Percentiles rank a stretch among this genome's conserved stretches.
Evolutionary conservation across 768 basidiomycete genomes (phyloP).

Genomic region (Tricholoma flavovirens): DNA sequence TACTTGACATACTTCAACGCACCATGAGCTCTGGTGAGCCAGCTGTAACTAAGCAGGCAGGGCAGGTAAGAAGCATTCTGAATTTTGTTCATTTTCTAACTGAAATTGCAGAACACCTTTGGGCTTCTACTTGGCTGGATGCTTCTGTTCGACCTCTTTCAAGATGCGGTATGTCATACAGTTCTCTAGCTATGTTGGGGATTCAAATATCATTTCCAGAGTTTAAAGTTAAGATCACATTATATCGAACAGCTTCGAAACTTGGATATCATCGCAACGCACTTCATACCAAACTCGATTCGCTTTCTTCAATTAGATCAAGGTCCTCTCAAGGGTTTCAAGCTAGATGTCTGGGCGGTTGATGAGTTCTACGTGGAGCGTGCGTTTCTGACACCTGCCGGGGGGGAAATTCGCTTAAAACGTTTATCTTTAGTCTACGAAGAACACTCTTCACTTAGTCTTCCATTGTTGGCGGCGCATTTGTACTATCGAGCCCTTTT

Average conservation of each 20-base stretch:
- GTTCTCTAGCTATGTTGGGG: not conserved
- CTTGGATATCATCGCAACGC: constrained; percentile 51
- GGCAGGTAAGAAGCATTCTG: not conserved
- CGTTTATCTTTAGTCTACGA: constrained; percentile 47
- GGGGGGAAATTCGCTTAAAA: constrained; percentile 1
- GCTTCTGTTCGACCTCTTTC: constrained; percentile 80
- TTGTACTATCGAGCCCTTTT: constrained; percentile 85
- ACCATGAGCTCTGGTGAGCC: constrained; percentile 11
- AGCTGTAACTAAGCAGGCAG: not conserved
- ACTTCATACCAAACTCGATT: constrained; percentile 72
- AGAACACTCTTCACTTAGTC: constrained; percentile 40
- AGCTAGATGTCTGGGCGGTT: constrained; percentile 79
- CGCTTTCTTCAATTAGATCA: constrained; percentile 61
- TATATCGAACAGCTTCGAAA: constrained; percentile 85
- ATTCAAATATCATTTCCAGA: constrained; percentile 39
- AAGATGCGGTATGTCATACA: constrained; percentile 60
- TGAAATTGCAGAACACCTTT: constrained; percentile 42
- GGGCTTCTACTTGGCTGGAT: constrained; percentile 85
- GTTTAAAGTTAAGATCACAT: constrained; percentile 75
- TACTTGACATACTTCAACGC: constrained; percentile 57
- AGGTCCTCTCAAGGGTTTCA: constrained; percentile 61
- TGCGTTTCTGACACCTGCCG: constrained; percentile 28
- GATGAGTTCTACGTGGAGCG: constrained; percentile 78
- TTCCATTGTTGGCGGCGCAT: constrained; percentile 74
- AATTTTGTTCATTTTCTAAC: constrained; percentile 26